These are phyloP conservation scores for Kwoniella mangroviensis DNA, from an alignment of 768 basidiomycete genomes.

Conservation along the genomic window DNA sequence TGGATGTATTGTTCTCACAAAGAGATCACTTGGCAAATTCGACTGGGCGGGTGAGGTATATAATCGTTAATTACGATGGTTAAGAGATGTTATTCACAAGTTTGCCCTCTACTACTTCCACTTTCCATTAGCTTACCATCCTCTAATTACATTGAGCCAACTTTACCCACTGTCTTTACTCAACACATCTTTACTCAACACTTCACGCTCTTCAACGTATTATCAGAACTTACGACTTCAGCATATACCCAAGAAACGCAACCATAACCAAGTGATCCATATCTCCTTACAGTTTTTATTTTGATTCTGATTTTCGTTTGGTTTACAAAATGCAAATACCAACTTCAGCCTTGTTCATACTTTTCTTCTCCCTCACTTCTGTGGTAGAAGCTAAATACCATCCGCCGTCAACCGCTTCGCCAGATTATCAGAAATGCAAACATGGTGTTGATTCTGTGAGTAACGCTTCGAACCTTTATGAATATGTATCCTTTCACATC, in stretches of 20 bases:
- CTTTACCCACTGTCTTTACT: slow-evolving; percentile 4
- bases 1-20: background rate
- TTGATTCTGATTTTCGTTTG: no score
- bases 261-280: no score
- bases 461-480: background rate
- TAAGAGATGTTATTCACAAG: background rate
- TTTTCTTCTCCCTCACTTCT: slow-evolving; percentile 15
- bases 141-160: background rate
- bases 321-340: slow-evolving; percentile 11
- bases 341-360: slow-evolving; percentile 5
- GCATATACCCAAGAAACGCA: no score
- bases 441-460: slow-evolving; percentile 18
- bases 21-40: background rate
- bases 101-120: background rate
- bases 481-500: no score
- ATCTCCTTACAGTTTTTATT: no score
- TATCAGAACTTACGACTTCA: no score
- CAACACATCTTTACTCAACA: background rate
- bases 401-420: slow-evolving; percentile 14
- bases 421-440: slow-evolving; percentile 24
- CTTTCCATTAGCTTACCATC: background rate
- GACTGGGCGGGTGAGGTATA: slow-evolving; percentile 9
- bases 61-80: background rate
- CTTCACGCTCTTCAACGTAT: background rate
- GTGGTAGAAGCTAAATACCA: slow-evolving; percentile 12